Conservation (phyloP, 768 basidiomycete species). For the Leccinum variicolor region DNA sequence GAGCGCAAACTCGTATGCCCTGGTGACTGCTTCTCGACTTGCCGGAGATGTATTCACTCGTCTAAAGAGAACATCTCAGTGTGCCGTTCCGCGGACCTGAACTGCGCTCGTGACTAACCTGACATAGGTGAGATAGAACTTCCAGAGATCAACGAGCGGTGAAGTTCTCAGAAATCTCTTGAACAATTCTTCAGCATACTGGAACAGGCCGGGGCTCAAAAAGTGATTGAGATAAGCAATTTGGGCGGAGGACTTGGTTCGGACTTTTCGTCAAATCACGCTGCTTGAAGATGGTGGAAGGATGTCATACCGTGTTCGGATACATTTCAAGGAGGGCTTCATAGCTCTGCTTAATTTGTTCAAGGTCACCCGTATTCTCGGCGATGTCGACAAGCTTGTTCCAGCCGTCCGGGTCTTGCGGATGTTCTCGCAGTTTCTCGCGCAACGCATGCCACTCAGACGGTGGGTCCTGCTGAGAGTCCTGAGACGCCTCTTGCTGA, state of each 20-base stretch:
- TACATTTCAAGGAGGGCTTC: slow-evolving; percentile 80
- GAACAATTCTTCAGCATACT: slow-evolving; percentile 85
- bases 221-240: slow-evolving; percentile 82
- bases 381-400: slow-evolving; percentile 74
- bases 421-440: slow-evolving; percentile 59
- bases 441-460: slow-evolving; percentile 69
- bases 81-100: slow-evolving; percentile 2
- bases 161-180: slow-evolving; percentile 81
- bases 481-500: slow-evolving; percentile 23
- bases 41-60: slow-evolving; percentile 64
- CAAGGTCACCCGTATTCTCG: slow-evolving; percentile 72
- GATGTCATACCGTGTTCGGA: slow-evolving; percentile 83
- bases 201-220: slow-evolving; percentile 60
- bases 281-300: slow-evolving; percentile 22
- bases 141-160: slow-evolving; percentile 88
- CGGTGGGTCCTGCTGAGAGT: slow-evolving; percentile 34
- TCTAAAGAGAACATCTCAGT: slow-evolving; percentile 36
- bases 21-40: slow-evolving; percentile 74
- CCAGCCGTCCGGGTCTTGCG: slow-evolving; percentile 77
- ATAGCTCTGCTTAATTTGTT: slow-evolving; percentile 77
- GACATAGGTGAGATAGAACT: slow-evolving; percentile 91
- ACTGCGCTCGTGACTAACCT: slow-evolving; percentile 49
- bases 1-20: slow-evolving; percentile 92
- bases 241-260: slow-evolving; percentile 70
- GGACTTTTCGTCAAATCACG: slow-evolving; percentile 21